Evolutionary conservation across 148 eudicot species (phyloP).

Genomic region (Diospyros kaki): DNA sequence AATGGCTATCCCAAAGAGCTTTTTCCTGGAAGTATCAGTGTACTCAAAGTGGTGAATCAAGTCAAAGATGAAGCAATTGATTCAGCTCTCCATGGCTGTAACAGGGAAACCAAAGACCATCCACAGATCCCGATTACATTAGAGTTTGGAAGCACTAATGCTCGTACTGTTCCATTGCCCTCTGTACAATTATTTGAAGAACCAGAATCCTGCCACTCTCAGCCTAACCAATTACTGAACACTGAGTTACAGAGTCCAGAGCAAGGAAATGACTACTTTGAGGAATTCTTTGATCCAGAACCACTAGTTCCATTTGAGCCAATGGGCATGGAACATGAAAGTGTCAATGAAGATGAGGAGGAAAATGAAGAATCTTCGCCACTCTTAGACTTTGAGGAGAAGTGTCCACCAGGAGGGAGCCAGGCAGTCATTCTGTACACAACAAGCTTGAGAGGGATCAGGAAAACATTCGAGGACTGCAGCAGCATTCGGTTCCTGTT

Average conservation of each 20-base stretch:
- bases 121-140: not conserved
- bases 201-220: not conserved
- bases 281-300: not conserved
- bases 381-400: conserved; percentile 39
- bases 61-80: conserved; percentile 15
- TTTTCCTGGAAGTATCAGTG: not conserved
- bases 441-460: conserved; percentile 63
- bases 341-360: not conserved
- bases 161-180: conserved; percentile 6
- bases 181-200: conserved; percentile 1
- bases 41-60: not conserved
- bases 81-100: not conserved
- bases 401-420: conserved; percentile 57
- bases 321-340: too few relatives aligned
- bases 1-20: not conserved
- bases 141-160: not conserved
- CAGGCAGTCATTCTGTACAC: conserved; percentile 59
- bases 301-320: too few relatives aligned
- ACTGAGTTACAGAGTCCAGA: not conserved
- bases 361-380: conserved; percentile 4
- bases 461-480: conserved; percentile 69
- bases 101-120: not conserved
- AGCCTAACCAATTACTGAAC: not conserved
- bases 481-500: conserved; percentile 41
- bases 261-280: not conserved